Base-by-base conservation (phyloP, 257 asterid species). In the Rubia yunnanensis region DNA sequence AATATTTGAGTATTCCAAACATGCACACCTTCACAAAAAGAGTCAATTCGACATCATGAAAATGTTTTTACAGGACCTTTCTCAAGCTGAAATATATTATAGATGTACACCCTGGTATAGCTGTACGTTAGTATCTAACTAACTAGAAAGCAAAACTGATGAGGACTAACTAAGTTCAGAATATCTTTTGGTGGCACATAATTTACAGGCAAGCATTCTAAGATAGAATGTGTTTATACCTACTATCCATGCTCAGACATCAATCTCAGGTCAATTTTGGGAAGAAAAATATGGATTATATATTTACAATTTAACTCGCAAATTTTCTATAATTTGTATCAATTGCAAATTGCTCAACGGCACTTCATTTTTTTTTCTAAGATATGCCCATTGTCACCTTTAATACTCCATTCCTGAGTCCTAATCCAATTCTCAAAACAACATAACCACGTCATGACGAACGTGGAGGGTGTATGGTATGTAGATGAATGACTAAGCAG, bases 221-320 rank as follows among this genome's bases (percentile, higher is more conserved):
- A 54, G 13, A 70, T 10, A 26, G 23, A 63, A 64, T 52, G 48
- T 59, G 35, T 64, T 30, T 58, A 71, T 74, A 90, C 98, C 95
- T 88, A 80, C 84, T 92, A 76, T 94, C 97, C 95, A 86, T 94
- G 86, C 98, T n/a, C n/a, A n/a, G n/a, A n/a, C n/a, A n/a, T n/a
- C n/a, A n/a, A n/a, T n/a, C n/a, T n/a, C n/a, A n/a, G n/a, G n/a
- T n/a, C n/a, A n/a, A n/a, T n/a, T n/a, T n/a, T n/a, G n/a, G n/a
- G n/a, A n/a, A n/a, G n/a, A n/a, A n/a, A n/a, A n/a, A n/a, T n/a
- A n/a, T n/a, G n/a, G n/a, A n/a, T n/a, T n/a, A n/a, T n/a, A n/a
- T n/a, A n/a, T n/a, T n/a, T n/a, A n/a, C n/a, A n/a, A n/a, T n/a
- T n/a, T n/a, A n/a, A n/a, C n/a, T n/a, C n/a, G n/a, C n/a, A n/a